These are phyloP conservation scores for Cystobasidium ongulense DNA, from an alignment of 768 basidiomycete species.

Conservation along the genomic window DNA sequence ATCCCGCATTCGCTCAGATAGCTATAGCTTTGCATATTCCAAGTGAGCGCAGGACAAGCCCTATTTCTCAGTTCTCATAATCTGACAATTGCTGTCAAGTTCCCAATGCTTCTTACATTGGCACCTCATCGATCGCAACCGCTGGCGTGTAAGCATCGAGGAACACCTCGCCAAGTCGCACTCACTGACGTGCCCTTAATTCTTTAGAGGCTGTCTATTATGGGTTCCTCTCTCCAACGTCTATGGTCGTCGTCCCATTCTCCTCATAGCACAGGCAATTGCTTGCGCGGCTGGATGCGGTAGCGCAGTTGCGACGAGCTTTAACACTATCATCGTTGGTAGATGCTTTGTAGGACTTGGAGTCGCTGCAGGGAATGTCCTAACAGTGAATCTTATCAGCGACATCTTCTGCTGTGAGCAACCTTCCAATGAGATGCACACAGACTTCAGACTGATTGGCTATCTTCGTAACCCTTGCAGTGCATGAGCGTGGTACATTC, in stretches of 20 bases:
- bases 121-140: conserved; percentile 9
- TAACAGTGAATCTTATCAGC: conserved; percentile 11
- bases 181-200: background rate
- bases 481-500: conserved; percentile 9
- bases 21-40: background rate
- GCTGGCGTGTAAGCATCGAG: background rate
- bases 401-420: conserved; percentile 14
- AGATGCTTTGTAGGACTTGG: conserved; percentile 10
- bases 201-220: background rate
- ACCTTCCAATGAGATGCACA: background rate
- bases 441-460: background rate
- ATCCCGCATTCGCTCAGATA: conserved; percentile 16
- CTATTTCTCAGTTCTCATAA: background rate
- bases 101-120: conserved; percentile 8
- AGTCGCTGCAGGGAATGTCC: background rate
- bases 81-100: background rate
- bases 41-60: background rate
- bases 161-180: too few species aligned
- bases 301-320: background rate
- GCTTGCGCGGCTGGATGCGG: conserved; percentile 6
- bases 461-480: background rate
- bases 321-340: conserved; percentile 4
- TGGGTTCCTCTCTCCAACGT: conserved; percentile 15
- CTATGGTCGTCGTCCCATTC: conserved; percentile 2
- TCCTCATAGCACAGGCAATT: conserved; percentile 3